These are phyloP conservation scores for Malus hybrid DNA, from an alignment of 331 rosid genomes.

Conservation along the genomic window DNA sequence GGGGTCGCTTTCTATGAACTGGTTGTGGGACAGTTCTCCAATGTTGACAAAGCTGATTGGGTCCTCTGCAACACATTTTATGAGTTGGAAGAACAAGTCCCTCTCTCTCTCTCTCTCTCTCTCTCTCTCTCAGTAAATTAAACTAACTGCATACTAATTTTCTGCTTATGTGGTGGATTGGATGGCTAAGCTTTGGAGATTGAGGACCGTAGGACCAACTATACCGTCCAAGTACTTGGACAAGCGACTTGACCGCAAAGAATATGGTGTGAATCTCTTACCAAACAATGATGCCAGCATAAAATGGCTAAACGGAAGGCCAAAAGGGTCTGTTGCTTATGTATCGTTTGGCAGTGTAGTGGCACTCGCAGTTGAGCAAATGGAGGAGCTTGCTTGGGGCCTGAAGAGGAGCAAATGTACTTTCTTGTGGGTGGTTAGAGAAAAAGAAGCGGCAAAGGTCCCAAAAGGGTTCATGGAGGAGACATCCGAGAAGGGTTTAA, in stretches of 20 bases:
- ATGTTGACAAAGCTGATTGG: constrained; percentile 41
- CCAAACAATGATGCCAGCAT: not conserved
- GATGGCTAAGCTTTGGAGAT: constrained; percentile 2
- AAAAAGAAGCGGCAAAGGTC: constrained; percentile 14
- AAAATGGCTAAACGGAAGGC: constrained; percentile 25
- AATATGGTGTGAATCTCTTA: constrained; percentile 1
- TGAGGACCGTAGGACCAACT: constrained; percentile 14
- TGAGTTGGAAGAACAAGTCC: not conserved
- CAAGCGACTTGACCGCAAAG: not conserved
- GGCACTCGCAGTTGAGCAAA: not conserved
- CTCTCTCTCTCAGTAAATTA: not conserved
- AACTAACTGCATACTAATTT: not conserved
- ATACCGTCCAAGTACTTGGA: constrained; percentile 8
- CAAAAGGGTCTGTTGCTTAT: constrained; percentile 21
- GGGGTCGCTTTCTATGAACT: not conserved
- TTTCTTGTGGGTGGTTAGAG: constrained; percentile 50
- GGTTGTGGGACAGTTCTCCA: constrained; percentile 25
- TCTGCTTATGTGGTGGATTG: constrained; percentile 8
- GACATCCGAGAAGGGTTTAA: constrained; percentile 19
- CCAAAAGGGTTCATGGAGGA: constrained; percentile 10
- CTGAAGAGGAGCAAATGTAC: constrained; percentile 18
- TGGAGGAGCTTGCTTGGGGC: constrained; percentile 35
- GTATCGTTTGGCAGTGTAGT: constrained; percentile 20
- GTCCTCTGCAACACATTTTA: constrained; percentile 30
- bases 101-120: not conserved